These are phyloP conservation scores for Viola pubescens DNA, from an alignment of 441 rosid species.

Conservation along the genomic window DNA sequence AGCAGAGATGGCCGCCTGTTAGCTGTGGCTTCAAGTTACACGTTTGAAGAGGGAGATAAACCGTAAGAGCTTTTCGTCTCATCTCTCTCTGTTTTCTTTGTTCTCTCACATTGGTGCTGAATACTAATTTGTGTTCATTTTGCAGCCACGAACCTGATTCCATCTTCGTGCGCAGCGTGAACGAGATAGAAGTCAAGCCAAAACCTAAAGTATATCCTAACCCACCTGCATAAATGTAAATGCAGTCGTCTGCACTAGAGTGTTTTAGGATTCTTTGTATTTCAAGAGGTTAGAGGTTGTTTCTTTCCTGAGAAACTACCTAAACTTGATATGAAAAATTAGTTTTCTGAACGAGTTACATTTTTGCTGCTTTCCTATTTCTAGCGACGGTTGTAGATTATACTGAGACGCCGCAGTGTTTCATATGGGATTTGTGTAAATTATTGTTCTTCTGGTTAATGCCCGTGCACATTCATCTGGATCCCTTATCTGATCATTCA, in stretches of 20 bases:
- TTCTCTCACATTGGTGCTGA: conserved; percentile 2
- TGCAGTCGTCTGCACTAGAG: conserved; percentile 2
- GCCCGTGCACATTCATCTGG: neutral
- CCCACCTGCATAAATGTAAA: conserved; percentile 42
- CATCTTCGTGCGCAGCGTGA: conserved; percentile 61
- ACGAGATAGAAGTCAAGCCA: conserved; percentile 85
- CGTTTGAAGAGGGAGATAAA: conserved; percentile 92
- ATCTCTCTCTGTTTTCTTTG: neutral
- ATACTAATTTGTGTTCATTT: conserved; percentile 11
- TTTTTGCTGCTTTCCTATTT: no score
- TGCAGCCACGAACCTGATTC: conserved; percentile 85
- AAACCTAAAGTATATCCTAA: conserved; percentile 75
- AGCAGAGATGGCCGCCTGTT: conserved; percentile 87
- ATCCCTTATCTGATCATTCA: no score
- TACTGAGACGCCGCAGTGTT: neutral
- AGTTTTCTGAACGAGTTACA: neutral
- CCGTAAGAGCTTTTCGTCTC: conserved; percentile 38
- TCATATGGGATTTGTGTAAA: neutral
- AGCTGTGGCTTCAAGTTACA: conserved; percentile 99
- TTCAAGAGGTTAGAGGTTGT: conserved; percentile 1
- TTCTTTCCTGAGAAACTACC: conserved; percentile 16
- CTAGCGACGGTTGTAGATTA: no score
- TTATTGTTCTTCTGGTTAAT: neutral
- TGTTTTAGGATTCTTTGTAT: neutral
- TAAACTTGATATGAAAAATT: neutral